Evolutionary conservation across 768 basidiomycete species (phyloP), one percentile per base, ranked within the genome.

Genomic region (Macrolepiota albuminosa): DNA sequence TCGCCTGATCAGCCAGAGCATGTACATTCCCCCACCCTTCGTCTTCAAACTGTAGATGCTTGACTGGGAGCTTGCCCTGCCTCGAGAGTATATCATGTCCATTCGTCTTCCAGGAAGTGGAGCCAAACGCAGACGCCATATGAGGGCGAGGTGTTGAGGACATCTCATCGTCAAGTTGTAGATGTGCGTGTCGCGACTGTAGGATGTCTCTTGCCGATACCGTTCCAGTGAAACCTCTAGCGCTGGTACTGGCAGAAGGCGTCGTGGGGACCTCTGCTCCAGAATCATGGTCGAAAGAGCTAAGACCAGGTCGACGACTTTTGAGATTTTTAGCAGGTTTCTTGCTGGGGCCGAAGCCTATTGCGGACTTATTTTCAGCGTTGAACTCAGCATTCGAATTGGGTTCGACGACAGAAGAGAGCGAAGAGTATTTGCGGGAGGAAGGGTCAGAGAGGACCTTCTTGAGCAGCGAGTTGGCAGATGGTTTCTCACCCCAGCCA

Each of bases 321-420:
- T 74, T 72, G 31, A 31, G n/a, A 10, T 34, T 56, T 55, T 76
- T 75, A 43, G 56, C 64, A 51, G 59, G 57, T 63, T 71, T 74
- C 64, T 75, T 74, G 9, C 61, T 37, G 18, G 64, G 18, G n/a
- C 63, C 43, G 10, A 45, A 55, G n/a, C 31, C 16, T 11, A 26
- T 16, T 39, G 11, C 21, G 21, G 39, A 29, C 18, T 54, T 31
- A 1, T 59, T 53, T 11, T 63, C 56, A 36, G 36, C 10, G 47
- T 42, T 52, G 26, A 33, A 36, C 58, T 56, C 9, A 64, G 36
- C n/a, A 58, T 46, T 9, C 56, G 61, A 31, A 43, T 56, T n/a
- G 42, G 54, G 34, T 33, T 58, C 49, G 26, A 49, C 52, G 29
- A 49, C 51, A 33, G 49, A 57, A 18, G 60, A 48, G 55, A 61